Conservation (phyloP, 2,329 filamentous ascomycete genomes). For the Fusarium armeniacum region DNA sequence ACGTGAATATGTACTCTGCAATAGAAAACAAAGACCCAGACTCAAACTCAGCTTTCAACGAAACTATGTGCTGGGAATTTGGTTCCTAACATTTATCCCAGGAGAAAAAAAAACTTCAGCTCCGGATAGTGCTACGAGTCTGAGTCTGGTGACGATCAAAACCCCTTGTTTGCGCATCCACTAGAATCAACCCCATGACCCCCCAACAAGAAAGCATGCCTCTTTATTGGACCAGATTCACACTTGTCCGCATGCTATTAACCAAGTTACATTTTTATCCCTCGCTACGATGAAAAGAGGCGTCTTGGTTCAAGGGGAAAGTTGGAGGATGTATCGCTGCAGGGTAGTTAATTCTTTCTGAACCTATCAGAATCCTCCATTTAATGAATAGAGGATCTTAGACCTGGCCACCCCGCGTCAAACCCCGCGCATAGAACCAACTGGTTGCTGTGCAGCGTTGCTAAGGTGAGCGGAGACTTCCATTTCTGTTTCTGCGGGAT, state of each 20-base stretch:
- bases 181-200: conserved; percentile 38
- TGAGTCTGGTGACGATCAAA: conserved; percentile 20
- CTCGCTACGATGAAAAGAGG: conserved; percentile 17
- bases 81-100: not conserved
- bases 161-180: conserved; percentile 26
- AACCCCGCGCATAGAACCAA: conserved; percentile 30
- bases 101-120: not conserved
- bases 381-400: conserved; percentile 5
- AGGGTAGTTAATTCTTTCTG: not conserved
- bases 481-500: conserved; percentile 9
- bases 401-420: conserved; percentile 38
- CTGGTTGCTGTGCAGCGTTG: conserved; percentile 35
- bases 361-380: conserved; percentile 21
- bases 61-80: not conserved
- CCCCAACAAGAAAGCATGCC: conserved; percentile 6
- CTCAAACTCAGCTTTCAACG: too few relatives aligned
- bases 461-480: conserved; percentile 22
- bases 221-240: conserved; percentile 22
- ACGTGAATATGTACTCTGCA: not conserved
- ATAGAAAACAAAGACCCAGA: not conserved
- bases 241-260: not conserved
- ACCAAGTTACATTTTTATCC: conserved; percentile 28
- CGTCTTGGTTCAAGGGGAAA: conserved; percentile 10
- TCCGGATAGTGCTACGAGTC: not conserved
- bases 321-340: conserved; percentile 26